Evolutionary conservation across 768 basidiomycete genomes (phyloP).

Genomic region (Xerocomellus intermedius): DNA sequence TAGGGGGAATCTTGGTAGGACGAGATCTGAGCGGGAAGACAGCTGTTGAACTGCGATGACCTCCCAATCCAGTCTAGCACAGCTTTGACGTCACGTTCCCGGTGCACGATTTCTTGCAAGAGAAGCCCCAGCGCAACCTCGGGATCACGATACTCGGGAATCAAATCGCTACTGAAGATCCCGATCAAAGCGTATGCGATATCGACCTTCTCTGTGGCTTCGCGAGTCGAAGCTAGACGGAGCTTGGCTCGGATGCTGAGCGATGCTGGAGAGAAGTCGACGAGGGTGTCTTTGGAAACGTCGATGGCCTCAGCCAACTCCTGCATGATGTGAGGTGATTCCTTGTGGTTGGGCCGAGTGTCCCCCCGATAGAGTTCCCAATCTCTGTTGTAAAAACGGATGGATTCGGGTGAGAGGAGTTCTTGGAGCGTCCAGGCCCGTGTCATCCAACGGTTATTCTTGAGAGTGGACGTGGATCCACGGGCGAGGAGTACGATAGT

Average conservation of each 20-base stretch:
- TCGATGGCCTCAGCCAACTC: not conserved
- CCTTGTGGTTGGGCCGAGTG: not conserved
- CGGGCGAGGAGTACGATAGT: not conserved
- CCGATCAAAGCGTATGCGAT: not conserved
- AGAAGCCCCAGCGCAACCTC: not conserved
- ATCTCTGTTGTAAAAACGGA: not conserved
- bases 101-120: conserved; percentile 9
- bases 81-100: conserved; percentile 1
- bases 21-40: conserved; percentile 8
- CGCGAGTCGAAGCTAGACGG: not conserved
- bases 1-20: not conserved
- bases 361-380: not conserved
- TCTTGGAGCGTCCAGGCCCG: conserved; percentile 6
- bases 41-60: conserved; percentile 12
- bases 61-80: conserved; percentile 13
- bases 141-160: not conserved
- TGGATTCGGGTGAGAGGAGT: not conserved
- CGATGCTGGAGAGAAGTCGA: not conserved
- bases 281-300: not conserved
- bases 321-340: not conserved
- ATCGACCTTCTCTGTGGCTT: not conserved
- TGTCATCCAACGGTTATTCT: not conserved
- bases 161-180: not conserved
- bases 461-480: not conserved
- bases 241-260: not conserved